Percentiles rank a stretch among this genome's conserved stretches.
Conservation (phyloP, 2,329 filamentous ascomycete species). For the Talaromyces rugulosus region DNA sequence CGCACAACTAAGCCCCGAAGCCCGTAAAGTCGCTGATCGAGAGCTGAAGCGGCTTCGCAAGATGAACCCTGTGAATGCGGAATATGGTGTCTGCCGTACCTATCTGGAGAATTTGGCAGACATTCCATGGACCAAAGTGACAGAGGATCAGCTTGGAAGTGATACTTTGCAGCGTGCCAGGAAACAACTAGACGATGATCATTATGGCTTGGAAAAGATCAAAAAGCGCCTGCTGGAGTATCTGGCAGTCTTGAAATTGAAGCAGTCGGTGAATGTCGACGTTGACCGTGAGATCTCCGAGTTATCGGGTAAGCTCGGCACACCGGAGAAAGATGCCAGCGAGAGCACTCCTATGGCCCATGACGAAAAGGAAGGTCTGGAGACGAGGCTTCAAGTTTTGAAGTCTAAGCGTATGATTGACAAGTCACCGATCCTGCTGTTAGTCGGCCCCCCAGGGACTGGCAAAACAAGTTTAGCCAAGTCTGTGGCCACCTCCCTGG, state of each 20-base stretch:
- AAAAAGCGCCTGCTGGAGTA: constrained; percentile 97
- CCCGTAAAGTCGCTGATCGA: constrained; percentile 82
- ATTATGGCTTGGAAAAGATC: constrained; percentile 93
- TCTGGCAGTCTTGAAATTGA: constrained; percentile 89
- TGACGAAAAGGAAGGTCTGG: constrained; percentile 40
- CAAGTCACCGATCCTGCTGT: constrained; percentile 90
- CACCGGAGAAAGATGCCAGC: constrained; percentile 48
- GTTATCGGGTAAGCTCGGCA: constrained; percentile 45
- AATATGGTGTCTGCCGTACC: constrained; percentile 88
- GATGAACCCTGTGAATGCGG: constrained; percentile 94
- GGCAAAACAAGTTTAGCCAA: constrained; percentile 95
- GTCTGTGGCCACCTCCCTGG: constrained; percentile 85
- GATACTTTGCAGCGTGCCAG: constrained; percentile 75
- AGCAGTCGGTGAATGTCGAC: constrained; percentile 82
- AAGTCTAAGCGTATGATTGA: constrained; percentile 82
- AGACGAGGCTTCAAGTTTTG: constrained; percentile 68
- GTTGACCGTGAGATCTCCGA: constrained; percentile 70
- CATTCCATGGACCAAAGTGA: constrained; percentile 84
- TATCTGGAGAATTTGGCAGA: constrained; percentile 93
- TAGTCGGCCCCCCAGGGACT: constrained; percentile 89
- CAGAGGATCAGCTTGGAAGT: constrained; percentile 77
- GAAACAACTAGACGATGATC: constrained; percentile 90
- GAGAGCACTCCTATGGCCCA: constrained; percentile 50
- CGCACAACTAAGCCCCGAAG: constrained; percentile 76
- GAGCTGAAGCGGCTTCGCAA: constrained; percentile 85